Percentiles rank a stretch among this genome's conserved stretches.
Conservation (phyloP, 306 rosid species). For the Quillaja saponaria region DNA sequence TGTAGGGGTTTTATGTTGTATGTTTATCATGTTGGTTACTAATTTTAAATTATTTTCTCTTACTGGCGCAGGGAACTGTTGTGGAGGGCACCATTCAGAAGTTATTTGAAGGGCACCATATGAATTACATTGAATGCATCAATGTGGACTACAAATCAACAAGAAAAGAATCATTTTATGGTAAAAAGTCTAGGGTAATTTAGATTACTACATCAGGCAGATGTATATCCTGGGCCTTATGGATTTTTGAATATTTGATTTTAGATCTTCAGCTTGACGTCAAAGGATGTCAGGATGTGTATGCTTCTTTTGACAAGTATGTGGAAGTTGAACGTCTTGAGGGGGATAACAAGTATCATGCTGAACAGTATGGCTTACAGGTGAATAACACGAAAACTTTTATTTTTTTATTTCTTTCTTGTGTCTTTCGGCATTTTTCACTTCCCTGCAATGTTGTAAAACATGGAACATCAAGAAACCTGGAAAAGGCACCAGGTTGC, state of each 20-base stretch:
- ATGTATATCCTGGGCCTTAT: too few species aligned
- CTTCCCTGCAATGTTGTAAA: not conserved
- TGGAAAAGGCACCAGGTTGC: too few species aligned
- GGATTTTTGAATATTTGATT: too few species aligned
- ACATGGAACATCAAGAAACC: too few species aligned
- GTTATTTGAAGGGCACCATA: conserved; percentile 94
- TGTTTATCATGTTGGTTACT: conserved; percentile 18
- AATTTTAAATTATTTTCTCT: conserved; percentile 1
- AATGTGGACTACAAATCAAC: conserved; percentile 89
- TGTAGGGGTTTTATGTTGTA: conserved; percentile 23
- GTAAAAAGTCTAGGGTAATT: conserved; percentile 37
- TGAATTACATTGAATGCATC: conserved; percentile 94
- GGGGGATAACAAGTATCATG: conserved; percentile 93
- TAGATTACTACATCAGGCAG: too few species aligned
- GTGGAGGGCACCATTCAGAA: conserved; percentile 95
- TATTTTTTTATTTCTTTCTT: not conserved
- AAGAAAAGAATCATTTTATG: conserved; percentile 94
- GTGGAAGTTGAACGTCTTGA: conserved; percentile 94
- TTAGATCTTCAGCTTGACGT: conserved; percentile 96
- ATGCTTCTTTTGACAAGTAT: conserved; percentile 90
- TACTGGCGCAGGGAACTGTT: conserved; percentile 78
- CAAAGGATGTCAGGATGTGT: conserved; percentile 89
- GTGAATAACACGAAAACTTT: conserved; percentile 36
- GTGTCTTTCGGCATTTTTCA: not conserved
- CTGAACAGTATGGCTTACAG: conserved; percentile 87